Percentiles rank a stretch among this genome's conserved stretches.
Conservation (phyloP, 2,329 filamentous ascomycete genomes). For the Paracamarosporium sp. region DNA sequence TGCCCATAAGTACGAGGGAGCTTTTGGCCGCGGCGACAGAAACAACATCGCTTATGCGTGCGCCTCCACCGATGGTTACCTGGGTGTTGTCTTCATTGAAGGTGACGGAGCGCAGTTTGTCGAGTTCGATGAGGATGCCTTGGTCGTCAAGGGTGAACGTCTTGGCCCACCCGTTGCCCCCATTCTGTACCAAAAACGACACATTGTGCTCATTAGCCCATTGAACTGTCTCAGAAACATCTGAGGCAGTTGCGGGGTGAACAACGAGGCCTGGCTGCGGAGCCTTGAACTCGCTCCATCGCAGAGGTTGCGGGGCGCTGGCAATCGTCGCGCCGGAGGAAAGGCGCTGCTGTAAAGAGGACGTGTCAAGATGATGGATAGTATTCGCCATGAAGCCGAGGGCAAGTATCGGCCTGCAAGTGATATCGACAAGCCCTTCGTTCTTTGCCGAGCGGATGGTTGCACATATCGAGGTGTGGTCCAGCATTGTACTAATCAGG, state of each 20-base stretch:
- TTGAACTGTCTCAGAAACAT: constrained; percentile 29
- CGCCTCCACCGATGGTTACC: constrained; percentile 39
- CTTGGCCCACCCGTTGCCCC: constrained; percentile 35
- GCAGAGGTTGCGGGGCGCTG: constrained; percentile 18
- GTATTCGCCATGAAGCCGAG: not conserved
- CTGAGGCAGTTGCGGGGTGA: constrained; percentile 23
- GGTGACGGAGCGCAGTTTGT: constrained; percentile 30
- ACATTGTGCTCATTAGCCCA: constrained; percentile 25
- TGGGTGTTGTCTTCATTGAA: constrained; percentile 30
- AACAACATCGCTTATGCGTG: constrained; percentile 45
- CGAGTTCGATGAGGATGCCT: constrained; percentile 40
- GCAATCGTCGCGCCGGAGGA: not conserved
- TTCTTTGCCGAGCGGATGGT: no score
- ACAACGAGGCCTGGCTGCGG: constrained; percentile 29
- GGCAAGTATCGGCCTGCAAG: no score
- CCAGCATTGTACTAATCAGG: no score
- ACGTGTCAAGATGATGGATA: not conserved
- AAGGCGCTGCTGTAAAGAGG: not conserved
- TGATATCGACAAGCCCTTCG: no score
- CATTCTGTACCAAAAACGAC: constrained; percentile 36
- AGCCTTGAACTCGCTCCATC: constrained; percentile 31
- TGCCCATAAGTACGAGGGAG: constrained; percentile 34
- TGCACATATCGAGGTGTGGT: no score
- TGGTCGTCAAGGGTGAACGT: constrained; percentile 28
- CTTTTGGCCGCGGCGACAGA: constrained; percentile 47